A percentile compares a stretch with the other conserved stretches of the same genome.
Conservation (phyloP, 371 early-diverging fungal genomes). For the Racocetra persica region DNA sequence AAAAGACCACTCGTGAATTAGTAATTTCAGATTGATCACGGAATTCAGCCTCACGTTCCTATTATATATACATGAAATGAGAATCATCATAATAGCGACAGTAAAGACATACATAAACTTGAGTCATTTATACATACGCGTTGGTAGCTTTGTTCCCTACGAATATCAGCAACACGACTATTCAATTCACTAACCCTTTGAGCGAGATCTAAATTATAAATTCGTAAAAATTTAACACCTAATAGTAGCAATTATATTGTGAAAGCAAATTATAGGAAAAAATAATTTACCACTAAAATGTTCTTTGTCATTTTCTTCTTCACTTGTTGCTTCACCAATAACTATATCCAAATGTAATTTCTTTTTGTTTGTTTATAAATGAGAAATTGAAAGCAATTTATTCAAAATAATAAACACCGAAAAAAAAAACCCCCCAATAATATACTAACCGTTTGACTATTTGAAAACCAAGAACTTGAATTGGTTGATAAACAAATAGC, state of each 20-base stretch:
- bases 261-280: neutral
- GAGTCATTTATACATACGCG: constrained; percentile 63
- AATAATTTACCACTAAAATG: constrained; percentile 36
- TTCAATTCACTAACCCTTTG: constrained; percentile 82
- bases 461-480: constrained; percentile 69
- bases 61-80: constrained; percentile 5
- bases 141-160: constrained; percentile 90
- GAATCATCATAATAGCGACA: neutral
- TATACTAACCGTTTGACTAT: constrained; percentile 57
- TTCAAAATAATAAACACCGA: too few relatives aligned
- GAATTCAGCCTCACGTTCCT: constrained; percentile 92
- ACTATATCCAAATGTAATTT: constrained; percentile 76
- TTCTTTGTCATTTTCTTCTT: constrained; percentile 43
- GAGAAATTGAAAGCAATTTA: neutral
- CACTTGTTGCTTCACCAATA: constrained; percentile 73
- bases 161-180: constrained; percentile 80
- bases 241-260: constrained; percentile 38
- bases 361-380: constrained; percentile 32
- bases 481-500: constrained; percentile 80
- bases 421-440: neutral
- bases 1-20: constrained; percentile 86
- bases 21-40: constrained; percentile 83
- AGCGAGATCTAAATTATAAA: constrained; percentile 63
- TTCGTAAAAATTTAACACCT: constrained; percentile 43
- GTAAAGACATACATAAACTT: constrained; percentile 10